A percentile compares a stretch with the other conserved stretches of the same genome.
These are phyloP conservation scores for Aphanomyces invadans DNA, from an alignment of 352 stramenopile species.

Conservation along the genomic window DNA sequence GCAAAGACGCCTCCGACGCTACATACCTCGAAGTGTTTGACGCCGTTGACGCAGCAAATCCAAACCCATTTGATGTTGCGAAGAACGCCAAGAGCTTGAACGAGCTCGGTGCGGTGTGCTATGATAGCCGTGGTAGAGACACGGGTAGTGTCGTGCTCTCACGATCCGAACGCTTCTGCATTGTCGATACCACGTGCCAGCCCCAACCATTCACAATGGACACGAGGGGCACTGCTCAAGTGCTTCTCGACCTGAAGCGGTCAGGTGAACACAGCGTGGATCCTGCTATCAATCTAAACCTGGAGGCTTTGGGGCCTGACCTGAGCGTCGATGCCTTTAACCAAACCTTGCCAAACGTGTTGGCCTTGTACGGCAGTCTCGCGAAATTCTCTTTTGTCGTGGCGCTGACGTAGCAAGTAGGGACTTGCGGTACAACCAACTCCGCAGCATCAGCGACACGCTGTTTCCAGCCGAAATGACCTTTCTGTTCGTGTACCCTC, in stretches of 20 bases:
- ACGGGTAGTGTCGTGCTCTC: background rate
- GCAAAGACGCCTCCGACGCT: background rate
- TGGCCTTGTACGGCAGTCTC: background rate
- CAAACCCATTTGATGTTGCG: conserved; percentile 1
- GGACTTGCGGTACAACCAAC: background rate
- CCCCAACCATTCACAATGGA: background rate
- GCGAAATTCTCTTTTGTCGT: no score
- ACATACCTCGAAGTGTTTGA: background rate
- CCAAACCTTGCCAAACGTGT: background rate
- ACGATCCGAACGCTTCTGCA: background rate
- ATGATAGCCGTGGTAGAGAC: background rate
- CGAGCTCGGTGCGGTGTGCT: conserved; percentile 14
- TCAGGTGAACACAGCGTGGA: background rate
- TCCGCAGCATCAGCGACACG: conserved; percentile 7
- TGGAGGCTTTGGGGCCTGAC: background rate
- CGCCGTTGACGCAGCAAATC: conserved; percentile 8
- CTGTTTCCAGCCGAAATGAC: background rate
- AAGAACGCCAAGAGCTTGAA: background rate
- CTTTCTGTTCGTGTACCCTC: background rate
- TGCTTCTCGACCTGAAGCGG: background rate
- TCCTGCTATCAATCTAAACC: background rate
- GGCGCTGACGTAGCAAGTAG: background rate
- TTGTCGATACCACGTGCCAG: conserved; percentile 5
- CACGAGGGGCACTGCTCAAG: background rate
- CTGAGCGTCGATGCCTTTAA: background rate